Percentiles rank a stretch among this genome's conserved stretches.
These are phyloP conservation scores for Raffaelea arxii DNA, from an alignment of 2,329 filamentous ascomycete species.

Conservation along the genomic window DNA sequence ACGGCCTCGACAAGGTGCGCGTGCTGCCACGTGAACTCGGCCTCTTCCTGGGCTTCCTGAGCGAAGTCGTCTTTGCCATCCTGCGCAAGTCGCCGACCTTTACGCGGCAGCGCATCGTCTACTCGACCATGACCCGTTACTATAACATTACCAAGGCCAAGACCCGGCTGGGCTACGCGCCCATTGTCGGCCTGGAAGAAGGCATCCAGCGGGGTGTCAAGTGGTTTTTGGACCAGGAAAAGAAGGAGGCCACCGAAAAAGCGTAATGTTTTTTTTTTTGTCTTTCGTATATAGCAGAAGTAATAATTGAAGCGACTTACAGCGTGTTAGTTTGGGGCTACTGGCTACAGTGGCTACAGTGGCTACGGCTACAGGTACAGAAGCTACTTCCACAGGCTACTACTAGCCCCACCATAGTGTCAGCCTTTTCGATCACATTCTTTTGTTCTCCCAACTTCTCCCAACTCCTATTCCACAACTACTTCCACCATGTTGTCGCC, in stretches of 20 bases:
- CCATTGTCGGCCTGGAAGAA: conserved; percentile 56
- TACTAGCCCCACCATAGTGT: no score
- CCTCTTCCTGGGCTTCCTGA: conserved; percentile 38
- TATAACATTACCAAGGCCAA: conserved; percentile 71
- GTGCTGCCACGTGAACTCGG: conserved; percentile 41
- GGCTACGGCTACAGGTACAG: no score
- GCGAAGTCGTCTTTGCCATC: conserved; percentile 41
- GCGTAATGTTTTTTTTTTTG: no score
- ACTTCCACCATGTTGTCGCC: neutral
- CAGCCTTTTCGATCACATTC: no score
- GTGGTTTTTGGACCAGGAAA: conserved; percentile 46
- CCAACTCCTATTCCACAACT: no score
- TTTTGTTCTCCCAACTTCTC: neutral
- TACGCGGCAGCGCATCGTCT: conserved; percentile 50
- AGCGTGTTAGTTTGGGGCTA: no score
- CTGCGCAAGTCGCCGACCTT: conserved; percentile 46
- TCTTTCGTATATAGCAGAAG: no score
- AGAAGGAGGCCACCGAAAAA: conserved; percentile 13
- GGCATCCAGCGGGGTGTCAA: conserved; percentile 45
- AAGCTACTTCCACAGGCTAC: no score
- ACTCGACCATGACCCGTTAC: conserved; percentile 67
- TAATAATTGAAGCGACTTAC: neutral
- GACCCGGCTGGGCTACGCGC: conserved; percentile 57
- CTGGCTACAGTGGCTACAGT: no score
- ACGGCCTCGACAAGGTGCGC: conserved; percentile 46